A percentile compares a stretch with the other conserved stretches of the same genome.
Conservation (phyloP, 768 basidiomycete species). For the Roridomyces roridus region DNA sequence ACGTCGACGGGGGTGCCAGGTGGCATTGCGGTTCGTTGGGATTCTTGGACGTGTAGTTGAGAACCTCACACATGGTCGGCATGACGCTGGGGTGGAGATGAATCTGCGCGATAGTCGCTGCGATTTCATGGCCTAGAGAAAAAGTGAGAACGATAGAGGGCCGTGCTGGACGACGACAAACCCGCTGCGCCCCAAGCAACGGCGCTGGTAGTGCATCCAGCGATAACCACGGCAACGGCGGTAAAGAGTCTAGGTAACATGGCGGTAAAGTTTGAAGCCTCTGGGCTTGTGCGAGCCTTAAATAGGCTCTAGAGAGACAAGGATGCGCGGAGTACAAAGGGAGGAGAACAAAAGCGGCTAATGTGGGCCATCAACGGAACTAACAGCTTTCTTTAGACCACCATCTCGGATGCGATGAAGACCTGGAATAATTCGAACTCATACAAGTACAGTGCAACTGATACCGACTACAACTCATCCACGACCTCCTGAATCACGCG, state of each 20-base stretch:
- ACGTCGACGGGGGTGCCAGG: slow-evolving; percentile 83
- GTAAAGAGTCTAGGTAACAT: slow-evolving; percentile 8
- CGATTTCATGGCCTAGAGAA: slow-evolving; percentile 81
- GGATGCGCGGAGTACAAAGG: background rate
- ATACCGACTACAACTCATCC: too few species aligned
- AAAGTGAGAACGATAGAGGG: background rate
- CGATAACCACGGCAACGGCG: background rate
- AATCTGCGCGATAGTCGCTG: slow-evolving; percentile 94
- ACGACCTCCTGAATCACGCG: too few species aligned
- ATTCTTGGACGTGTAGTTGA: slow-evolving; percentile 52
- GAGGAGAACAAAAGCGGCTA: background rate
- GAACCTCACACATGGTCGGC: slow-evolving; percentile 71
- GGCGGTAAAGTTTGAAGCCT: background rate
- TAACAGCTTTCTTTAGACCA: too few species aligned
- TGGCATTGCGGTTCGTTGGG: slow-evolving; percentile 63
- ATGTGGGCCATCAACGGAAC: too few species aligned
- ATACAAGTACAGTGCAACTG: too few species aligned
- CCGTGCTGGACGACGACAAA: slow-evolving; percentile 19
- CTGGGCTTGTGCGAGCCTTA: background rate
- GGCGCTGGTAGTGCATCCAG: slow-evolving; percentile 21
- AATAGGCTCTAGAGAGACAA: background rate
- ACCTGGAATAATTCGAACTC: too few species aligned
- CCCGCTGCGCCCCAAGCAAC: slow-evolving; percentile 52
- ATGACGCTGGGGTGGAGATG: slow-evolving; percentile 80
- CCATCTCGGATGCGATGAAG: too few species aligned